These are phyloP conservation scores for Penicillium fuscoglaucum DNA, from an alignment of 2,329 filamentous ascomycete species.

Conservation along the genomic window DNA sequence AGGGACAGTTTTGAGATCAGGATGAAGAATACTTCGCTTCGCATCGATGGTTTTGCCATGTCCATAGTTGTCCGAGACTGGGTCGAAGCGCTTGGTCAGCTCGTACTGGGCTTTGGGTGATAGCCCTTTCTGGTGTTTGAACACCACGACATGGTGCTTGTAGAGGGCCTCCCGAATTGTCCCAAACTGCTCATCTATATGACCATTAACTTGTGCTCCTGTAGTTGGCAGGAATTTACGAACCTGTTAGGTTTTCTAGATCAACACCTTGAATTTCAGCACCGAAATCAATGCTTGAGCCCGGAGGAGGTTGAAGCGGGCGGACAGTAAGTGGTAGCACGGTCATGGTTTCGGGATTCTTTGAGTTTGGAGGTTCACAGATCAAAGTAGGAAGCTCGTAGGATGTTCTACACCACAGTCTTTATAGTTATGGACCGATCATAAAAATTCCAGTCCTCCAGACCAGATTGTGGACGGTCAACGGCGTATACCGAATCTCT, in stretches of 20 bases:
- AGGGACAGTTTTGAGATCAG: constrained; percentile 76
- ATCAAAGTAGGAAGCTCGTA: not conserved
- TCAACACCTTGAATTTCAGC: constrained; percentile 60
- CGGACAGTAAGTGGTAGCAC: constrained; percentile 21
- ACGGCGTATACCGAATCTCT: constrained; percentile 13
- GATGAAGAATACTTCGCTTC: constrained; percentile 67
- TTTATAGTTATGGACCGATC: not conserved
- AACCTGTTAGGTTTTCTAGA: constrained; percentile 63
- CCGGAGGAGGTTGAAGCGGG: constrained; percentile 26
- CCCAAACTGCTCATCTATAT: constrained; percentile 62
- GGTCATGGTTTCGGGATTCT: constrained; percentile 10
- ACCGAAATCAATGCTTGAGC: constrained; percentile 58
- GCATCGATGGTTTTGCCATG: constrained; percentile 73
- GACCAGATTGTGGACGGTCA: constrained; percentile 6
- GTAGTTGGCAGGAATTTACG: constrained; percentile 26
- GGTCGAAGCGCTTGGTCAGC: constrained; percentile 73
- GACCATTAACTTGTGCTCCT: constrained; percentile 8
- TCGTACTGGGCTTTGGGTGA: constrained; percentile 72
- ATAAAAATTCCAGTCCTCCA: not conserved
- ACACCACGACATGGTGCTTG: constrained; percentile 66
- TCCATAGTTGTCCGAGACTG: constrained; percentile 64
- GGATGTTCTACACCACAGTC: not conserved
- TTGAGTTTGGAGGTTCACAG: not conserved
- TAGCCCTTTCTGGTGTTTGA: constrained; percentile 66
- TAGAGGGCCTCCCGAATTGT: constrained; percentile 66